phyloP scores from a whole-genome alignment of 169 alveolate species.

The Plasmodium vinckei region DNA sequence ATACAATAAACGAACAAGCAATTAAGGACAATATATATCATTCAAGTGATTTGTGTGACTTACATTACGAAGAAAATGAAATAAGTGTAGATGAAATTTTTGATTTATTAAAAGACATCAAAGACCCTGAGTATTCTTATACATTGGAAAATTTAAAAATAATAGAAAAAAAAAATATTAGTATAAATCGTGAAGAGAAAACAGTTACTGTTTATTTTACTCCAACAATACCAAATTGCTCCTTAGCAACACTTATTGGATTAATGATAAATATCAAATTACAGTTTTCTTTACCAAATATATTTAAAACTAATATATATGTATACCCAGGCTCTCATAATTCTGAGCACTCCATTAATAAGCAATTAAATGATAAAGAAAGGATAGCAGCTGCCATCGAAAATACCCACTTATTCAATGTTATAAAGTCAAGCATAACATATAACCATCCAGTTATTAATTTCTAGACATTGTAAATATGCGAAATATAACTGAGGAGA shows the following conservation, averaged over 20 bases:
- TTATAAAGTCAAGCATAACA: slow-evolving; percentile 80
- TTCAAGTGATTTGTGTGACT: slow-evolving; percentile 54
- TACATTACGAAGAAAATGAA: slow-evolving; percentile 69
- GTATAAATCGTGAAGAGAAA: slow-evolving; percentile 86
- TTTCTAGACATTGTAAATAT: neutral
- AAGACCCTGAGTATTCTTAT: slow-evolving; percentile 99
- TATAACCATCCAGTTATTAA: slow-evolving; percentile 46
- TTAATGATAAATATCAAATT: slow-evolving; percentile 95
- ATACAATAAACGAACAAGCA: slow-evolving; percentile 24
- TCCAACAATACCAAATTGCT: slow-evolving; percentile 98
- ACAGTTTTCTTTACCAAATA: slow-evolving; percentile 90
- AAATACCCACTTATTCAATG: slow-evolving; percentile 88
- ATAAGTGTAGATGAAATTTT: slow-evolving; percentile 89
- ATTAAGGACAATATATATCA: slow-evolving; percentile 46
- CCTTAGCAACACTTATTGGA: slow-evolving; percentile 96
- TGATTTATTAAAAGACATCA: slow-evolving; percentile 92
- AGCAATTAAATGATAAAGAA: slow-evolving; percentile 97
- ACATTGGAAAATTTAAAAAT: slow-evolving; percentile 96
- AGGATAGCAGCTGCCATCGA: slow-evolving; percentile 97
- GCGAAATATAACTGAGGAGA: neutral
- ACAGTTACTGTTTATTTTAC: slow-evolving; percentile 91
- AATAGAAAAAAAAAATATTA: slow-evolving; percentile 90
- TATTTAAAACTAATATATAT: slow-evolving; percentile 82
- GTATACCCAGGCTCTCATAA: slow-evolving; percentile 92
- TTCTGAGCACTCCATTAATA: slow-evolving; percentile 92